A percentile compares a stretch with the other conserved stretches of the same genome.
Conservation (phyloP, 2,329 filamentous ascomycete genomes). For the Penicillium sp. region DNA sequence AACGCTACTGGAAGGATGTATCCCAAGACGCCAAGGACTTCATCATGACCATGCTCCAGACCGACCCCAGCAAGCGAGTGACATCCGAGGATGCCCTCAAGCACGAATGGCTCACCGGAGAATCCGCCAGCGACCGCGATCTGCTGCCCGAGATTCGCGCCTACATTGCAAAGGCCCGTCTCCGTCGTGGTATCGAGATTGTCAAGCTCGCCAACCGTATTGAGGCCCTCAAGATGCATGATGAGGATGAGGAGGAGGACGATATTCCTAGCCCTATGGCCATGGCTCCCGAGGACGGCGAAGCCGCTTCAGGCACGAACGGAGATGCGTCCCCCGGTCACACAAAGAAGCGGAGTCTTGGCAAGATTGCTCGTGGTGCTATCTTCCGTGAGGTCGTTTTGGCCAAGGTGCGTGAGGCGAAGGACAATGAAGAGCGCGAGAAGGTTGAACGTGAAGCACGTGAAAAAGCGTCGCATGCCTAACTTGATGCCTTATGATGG, state of each 20-base stretch:
- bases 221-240: slow-evolving; percentile 88
- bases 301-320: slow-evolving; percentile 14
- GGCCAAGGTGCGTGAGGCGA: slow-evolving; percentile 90
- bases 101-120: slow-evolving; percentile 86
- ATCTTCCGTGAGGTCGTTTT: slow-evolving; percentile 95
- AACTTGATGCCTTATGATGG: slow-evolving; percentile 1
- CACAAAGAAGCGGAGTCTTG: slow-evolving; percentile 54
- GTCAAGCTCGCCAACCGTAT: slow-evolving; percentile 96
- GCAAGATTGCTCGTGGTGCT: slow-evolving; percentile 62
- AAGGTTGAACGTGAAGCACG: slow-evolving; percentile 63
- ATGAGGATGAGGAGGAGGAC: slow-evolving; percentile 80
- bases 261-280: slow-evolving; percentile 61
- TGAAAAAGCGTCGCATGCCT: slow-evolving; percentile 35
- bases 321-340: slow-evolving; percentile 18
- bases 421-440: slow-evolving; percentile 76
- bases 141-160: slow-evolving; percentile 95
- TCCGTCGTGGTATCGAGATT: slow-evolving; percentile 91
- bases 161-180: slow-evolving; percentile 86
- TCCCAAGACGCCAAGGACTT: slow-evolving; percentile 95
- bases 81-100: slow-evolving; percentile 77
- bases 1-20: slow-evolving; percentile 97
- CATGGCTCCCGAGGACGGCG: slow-evolving; percentile 56
- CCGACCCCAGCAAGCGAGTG: slow-evolving; percentile 72
- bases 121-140: slow-evolving; percentile 93
- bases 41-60: slow-evolving; percentile 77